Base-by-base conservation (phyloP, 2,329 filamentous ascomycete genomes). In the Fusarium beomiforme region DNA sequence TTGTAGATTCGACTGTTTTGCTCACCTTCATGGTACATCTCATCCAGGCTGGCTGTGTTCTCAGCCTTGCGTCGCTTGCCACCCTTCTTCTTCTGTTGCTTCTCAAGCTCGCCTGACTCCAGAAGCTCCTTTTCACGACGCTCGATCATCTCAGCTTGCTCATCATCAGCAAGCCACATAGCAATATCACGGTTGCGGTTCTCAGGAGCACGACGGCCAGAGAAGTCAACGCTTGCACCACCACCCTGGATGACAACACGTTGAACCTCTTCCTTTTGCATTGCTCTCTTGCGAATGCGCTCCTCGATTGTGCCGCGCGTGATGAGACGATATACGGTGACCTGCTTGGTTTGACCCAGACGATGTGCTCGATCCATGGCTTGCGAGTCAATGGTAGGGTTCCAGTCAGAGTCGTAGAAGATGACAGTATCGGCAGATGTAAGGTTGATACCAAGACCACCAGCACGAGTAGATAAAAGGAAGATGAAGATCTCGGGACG, bases 331-430 rank as follows among this genome's bases (percentile, higher is more conserved):
- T 98, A 99, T 14, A 99, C 96, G 0, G 95, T 98, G 63, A 99
- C 96, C 82, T 99, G 96, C 74, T 90, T 90, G 4, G 95, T 98
- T 82, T 99, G 95, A 53, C 96, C 96, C 37, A 99, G 89, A 88
- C 96, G 93, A 89, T 99, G 96, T 16, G 96, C 96, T 81, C 96
- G 93, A 82, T 99, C 96, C 96, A 98, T 98, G 82, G 96, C 96
- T 81, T 99, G 96, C 57, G 93, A 97, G 81, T 99, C 96, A 78
- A 98, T 98, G 6, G 96, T 98, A 1, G 96, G 96, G 80, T 99
- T 99, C 96, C 96, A 99, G 81, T 99, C 96, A 14, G 94, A 97
- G 80, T 99, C 96, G 87, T 99, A 99, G 85, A 99, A 99, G 82
- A 99, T 98, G 83, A 99, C 96, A 0, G 96, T 99, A 80, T 99